These are phyloP conservation scores for Ceriops zippeliana DNA, from an alignment of 345 rosid species.

Conservation along the genomic window DNA sequence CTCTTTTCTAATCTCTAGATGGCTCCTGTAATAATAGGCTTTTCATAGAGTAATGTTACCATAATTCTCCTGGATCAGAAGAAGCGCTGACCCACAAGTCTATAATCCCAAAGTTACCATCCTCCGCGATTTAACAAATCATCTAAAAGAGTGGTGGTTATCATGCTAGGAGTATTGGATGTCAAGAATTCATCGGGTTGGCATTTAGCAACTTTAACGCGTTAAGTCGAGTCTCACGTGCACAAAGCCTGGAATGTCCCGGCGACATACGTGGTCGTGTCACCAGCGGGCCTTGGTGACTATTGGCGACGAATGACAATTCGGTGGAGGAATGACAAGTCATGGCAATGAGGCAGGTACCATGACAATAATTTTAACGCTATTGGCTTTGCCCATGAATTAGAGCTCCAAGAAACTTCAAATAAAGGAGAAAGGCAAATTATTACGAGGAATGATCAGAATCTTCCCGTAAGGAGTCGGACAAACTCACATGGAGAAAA, in stretches of 20 bases:
- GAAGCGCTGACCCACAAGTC: too few species aligned
- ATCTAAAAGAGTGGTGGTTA: background rate
- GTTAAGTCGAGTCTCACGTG: background rate
- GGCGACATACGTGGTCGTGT: background rate
- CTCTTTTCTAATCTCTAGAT: background rate
- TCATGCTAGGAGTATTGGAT: background rate
- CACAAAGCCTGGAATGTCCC: background rate
- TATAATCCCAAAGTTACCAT: too few species aligned
- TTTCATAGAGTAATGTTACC: background rate
- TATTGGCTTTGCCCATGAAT: slow-evolving; percentile 3
- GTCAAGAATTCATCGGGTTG: background rate
- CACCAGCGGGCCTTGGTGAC: background rate
- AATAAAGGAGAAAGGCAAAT: background rate
- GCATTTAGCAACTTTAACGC: background rate
- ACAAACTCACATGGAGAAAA: slow-evolving; percentile 21
- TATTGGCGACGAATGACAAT: slow-evolving; percentile 5
- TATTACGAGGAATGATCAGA: background rate
- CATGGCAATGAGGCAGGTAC: slow-evolving; percentile 10
- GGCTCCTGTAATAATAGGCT: background rate
- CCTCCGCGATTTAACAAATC: too few species aligned
- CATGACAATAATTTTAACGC: background rate
- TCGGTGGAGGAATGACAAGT: slow-evolving; percentile 8
- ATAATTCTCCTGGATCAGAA: background rate
- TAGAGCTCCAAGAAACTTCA: slow-evolving; percentile 20
- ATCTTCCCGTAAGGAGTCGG: background rate